A percentile compares a stretch with the other conserved stretches of the same genome.
Conservation (phyloP, 495 filamentous ascomycete species). For the Apiosordaria backusii region DNA sequence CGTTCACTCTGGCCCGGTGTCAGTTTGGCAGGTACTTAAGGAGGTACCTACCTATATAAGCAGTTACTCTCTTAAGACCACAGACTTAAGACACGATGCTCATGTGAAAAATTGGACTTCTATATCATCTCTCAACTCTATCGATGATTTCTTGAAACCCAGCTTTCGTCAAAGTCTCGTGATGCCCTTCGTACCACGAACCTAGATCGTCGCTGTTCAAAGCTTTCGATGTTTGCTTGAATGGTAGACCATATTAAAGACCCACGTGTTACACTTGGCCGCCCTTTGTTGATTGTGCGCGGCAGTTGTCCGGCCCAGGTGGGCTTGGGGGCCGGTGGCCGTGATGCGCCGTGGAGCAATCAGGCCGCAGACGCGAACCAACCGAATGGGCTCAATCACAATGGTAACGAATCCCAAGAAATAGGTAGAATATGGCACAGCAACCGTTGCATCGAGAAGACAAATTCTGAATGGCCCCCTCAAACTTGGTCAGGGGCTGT, state of each 20-base stretch:
- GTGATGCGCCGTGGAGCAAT: not conserved
- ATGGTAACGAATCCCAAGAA: too few relatives aligned
- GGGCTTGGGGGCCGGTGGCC: too few relatives aligned
- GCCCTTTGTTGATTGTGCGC: not conserved
- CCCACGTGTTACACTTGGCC: not conserved
- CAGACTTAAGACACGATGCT: too few relatives aligned
- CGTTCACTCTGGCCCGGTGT: too few relatives aligned
- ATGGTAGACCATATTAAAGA: not conserved
- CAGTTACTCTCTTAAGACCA: too few relatives aligned
- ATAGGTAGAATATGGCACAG: not conserved
- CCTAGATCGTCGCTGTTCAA: not conserved
- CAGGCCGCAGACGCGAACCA: not conserved
- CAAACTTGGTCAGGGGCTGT: not conserved
- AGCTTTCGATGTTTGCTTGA: not conserved
- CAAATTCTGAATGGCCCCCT: not conserved
- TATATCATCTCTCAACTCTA: too few relatives aligned
- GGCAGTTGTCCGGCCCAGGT: not conserved
- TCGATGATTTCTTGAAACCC: too few relatives aligned
- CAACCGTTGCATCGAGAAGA: not conserved
- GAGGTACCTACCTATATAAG: too few relatives aligned
- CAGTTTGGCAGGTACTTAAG: too few relatives aligned
- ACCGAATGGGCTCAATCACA: not conserved
- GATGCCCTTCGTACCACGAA: too few relatives aligned
- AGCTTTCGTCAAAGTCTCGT: too few relatives aligned
- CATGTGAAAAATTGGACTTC: too few relatives aligned